Evolutionary conservation across 768 basidiomycete species (phyloP), one percentile per base, ranked within the genome.

Genomic region (Kwoniella mangroviensis): DNA sequence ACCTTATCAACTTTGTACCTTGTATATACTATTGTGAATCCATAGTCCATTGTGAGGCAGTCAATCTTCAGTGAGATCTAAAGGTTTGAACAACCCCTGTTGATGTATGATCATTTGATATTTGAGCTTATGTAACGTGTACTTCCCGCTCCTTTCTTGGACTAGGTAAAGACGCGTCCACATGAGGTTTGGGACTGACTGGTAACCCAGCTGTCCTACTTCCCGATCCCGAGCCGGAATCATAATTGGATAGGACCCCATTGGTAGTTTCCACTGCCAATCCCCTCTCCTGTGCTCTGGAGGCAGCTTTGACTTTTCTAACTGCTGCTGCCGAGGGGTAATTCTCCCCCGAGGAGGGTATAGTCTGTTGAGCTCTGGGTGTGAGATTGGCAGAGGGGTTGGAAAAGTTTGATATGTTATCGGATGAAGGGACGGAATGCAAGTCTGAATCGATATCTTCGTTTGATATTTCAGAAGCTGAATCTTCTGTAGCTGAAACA

Each of bases 391-490:
- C 52, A 45, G 53, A 12, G 10, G 67, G 22, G 53, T 63, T 24
- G n/a, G 61, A 21, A 10, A 54, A 57, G 5, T 40, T 28, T 19
- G 69, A 52, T 17, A 57, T 26, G 24, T 67, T 43, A 41, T 52
- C 55, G 21, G 66, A 72, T 3, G 60, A 57, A n/a, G 61, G 51
- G 22, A 62, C 28, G 4, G 60, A 63, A 21, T 72, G 64, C 1
- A 52, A 2, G 45, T 72, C 70, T 7, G 61, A 63, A n/a, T 72
- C 70, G 41, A 54, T 19, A 62, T 70, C 69, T 41, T 69, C 69
- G 28, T 49, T 67, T 22, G 70, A 72, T 22, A 59, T 21, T 64
- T 72, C 70, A 6, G 65, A 67, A 2, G 66, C 66, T 19, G 70
- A 72, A 41, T 72, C 70, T 53, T 72, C 70, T 4, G 66, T 55